Base-by-base conservation (phyloP, 2,329 filamentous ascomycete genomes). In the Aspergillus aculeatinus region DNA sequence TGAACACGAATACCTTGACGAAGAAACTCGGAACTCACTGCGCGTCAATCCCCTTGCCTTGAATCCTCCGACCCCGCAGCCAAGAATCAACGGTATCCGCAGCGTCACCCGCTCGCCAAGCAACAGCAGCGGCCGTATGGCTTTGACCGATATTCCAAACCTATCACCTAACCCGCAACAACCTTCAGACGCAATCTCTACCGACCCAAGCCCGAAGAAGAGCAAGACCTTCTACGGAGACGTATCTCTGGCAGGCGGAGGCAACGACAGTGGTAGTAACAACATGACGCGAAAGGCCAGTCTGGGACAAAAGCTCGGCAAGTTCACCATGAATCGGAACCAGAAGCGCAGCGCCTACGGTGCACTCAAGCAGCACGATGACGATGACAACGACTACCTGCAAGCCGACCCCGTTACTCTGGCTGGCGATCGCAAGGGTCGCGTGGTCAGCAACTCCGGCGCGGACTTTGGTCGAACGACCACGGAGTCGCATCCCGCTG, bases 61-160 rank as follows among this genome's bases (percentile, higher is more conserved):
- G 70, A 81, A 81, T 55, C 79, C 79, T 23, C 78, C 79, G 21
- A 79, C 77, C 6, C 79, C 79, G 2, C 72, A 72, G 48, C 74
- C 75, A 9, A 56, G 63, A 31, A 52, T 67, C 19, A 63, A 68
- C 1, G 64, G 72, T 11, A 68, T 65, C 19, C 57, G 57, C 19
- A 58, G 14, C 39, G 39, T 44, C 39, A 19, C 39, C 39, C 63
- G 68, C 39, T 66, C 68, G 7, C 70, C 67, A 39, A 64, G 33
- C 33, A 35, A 35, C 33, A 35, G 67, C 33, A 35, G 67, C 14
- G 62, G 69, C 16, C 76, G 76, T 23, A 62, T 67, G 62, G 70
- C 68, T 1, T 63, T 78, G 10, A 67, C 64, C 1, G 72, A 75
- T 51, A 73, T 74, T 11, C 70, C 71, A 50, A 79, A 76, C 60